Evolutionary conservation across 129 eudicot genomes (phyloP), one percentile per base, ranked within the genome.

Genomic region (Logfia minima): DNA sequence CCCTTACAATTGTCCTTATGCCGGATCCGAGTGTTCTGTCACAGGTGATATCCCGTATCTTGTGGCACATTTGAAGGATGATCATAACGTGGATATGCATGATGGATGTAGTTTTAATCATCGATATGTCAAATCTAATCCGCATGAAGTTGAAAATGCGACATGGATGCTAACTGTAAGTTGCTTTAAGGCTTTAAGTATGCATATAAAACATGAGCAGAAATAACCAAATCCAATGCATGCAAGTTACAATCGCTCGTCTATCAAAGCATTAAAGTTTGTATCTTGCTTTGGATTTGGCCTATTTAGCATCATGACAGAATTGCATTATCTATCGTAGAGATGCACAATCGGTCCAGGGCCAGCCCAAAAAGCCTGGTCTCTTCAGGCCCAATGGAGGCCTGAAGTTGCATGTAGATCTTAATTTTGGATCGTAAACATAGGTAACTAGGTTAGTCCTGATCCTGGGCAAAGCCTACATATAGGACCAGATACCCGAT

Each of bases 141-240:
- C 96, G 5, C 91, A 86, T 76, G 96, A 92, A 88, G 93, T 89
- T 74, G 97, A 92, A 72, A 88, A 86, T 34, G 98, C 98, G 2
- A 92, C 93, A 16, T 92, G 98, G 96, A 90, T 90, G 98, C 79
- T 92, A 52, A 92, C 98, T 17, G 98, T 92, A 90, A 90, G 96
- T 92, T 73, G 62, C 53, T 78, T 26, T 34, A 68, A 37, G 17
- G 16, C 24, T 37, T 61, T 37, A 68, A 68, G 19, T 17, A 16
- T 31, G 32, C 18, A 66, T 4, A 14, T 48, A 14, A 48, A 48
- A 48, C 55, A 48, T 48, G n/a, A 48, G 5, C 55, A 13, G n/a
- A 13, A 48, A 13, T 48, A 11, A 48, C 55, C 55, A 13, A 11
- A 48, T 48, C 55, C 55, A 3, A 2, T 48, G 55, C 55, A 48